Base-by-base conservation (phyloP, 73 alveolate genomes). In the Paramecium pentaurelia region DNA sequence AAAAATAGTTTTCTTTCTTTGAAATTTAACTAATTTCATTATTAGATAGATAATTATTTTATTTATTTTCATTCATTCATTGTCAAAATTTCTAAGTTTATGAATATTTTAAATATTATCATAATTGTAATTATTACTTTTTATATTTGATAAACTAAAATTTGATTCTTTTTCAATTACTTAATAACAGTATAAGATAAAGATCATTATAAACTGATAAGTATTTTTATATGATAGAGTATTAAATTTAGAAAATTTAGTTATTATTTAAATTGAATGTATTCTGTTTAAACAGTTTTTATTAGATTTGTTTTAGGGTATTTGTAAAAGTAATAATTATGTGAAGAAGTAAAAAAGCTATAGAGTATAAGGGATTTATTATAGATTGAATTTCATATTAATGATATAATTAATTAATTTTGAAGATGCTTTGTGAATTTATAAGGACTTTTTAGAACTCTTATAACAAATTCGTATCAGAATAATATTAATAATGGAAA, bases 401-500 rank as follows among this genome's bases (percentile, higher is more conserved):
- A 54, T 54, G 70, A 54, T 18, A 18, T 64, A 28, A 64, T 32
- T 64, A 64, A 25, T 64, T 64, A 64, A 64, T 32, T 64, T 64
- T 64, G 47, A 32, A 64, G 84, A 64, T 64, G 84, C 47, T 64
- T 64, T 64, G 49, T 64, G 47, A 64, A 8, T 64, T 64, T 64
- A 64, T 64, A 32, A 28, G 84, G 28, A 32, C 84, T 25, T 32
- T 64, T 64, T 28, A 64, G 30, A 32, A n/a, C 28, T 64, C 27
- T 28, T 64, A 64, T 28, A 34, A 34, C 42, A 64, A 34, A 64
- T 64, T 64, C 27, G 22, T 32, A 28, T 64, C 84, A 64, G 84
- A 64, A 32, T 64, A 64, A 64, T 64, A 64, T 64, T 64, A 64
- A 64, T 28, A 28, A 64, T 64, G 84, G 84, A 64, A 64, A 64